Conservation (phyloP, 2,329 filamentous ascomycete genomes). For the Aspergillus alliaceus region DNA sequence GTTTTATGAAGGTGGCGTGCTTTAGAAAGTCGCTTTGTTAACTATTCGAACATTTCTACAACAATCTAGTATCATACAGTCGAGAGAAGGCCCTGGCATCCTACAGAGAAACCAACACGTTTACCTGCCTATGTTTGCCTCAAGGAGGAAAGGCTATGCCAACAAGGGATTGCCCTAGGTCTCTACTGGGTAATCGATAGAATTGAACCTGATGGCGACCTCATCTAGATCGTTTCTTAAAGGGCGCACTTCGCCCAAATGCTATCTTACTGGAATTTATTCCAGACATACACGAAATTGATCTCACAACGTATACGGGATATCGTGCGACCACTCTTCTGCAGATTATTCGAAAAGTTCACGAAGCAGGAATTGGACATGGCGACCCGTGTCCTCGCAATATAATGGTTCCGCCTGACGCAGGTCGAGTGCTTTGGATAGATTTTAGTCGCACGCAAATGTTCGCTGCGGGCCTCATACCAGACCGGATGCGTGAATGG, state of each 20-base stretch:
- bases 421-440: not conserved
- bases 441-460: not conserved
- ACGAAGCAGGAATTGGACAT: not conserved
- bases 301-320: not conserved
- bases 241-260: not conserved
- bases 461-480: not conserved
- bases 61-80: not conserved
- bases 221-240: not conserved
- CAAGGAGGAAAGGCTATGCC: not conserved
- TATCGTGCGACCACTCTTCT: not conserved
- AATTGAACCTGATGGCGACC: not conserved
- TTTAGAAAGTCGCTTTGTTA: not conserved
- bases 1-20: not conserved
- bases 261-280: not conserved
- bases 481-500: not conserved
- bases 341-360: not conserved
- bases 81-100: not conserved
- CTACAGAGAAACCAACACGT: not conserved
- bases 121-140: not conserved
- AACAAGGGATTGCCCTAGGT: not conserved
- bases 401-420: not conserved
- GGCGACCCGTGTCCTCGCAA: not conserved
- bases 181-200: not conserved
- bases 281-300: not conserved
- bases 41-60: not conserved